Evolutionary conservation across 495 filamentous ascomycete genomes (phyloP), one percentile per base, ranked within the genome.

Genomic region (Hypoxylon cercidicola): DNA sequence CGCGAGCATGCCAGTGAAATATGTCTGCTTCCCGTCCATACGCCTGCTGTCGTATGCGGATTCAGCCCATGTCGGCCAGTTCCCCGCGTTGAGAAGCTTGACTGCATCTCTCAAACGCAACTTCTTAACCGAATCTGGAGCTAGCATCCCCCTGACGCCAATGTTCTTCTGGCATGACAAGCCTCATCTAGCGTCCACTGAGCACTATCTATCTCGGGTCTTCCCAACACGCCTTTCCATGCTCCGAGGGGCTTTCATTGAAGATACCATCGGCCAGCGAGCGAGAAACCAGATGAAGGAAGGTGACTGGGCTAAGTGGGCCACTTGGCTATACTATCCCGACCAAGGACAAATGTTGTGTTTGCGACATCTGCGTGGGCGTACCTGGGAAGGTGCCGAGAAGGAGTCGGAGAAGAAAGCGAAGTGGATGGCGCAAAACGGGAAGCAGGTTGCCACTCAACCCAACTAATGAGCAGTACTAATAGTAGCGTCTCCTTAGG

Each of bases 121-220:
- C 57, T 79, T 78, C 54, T 48, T 62, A 13, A 59, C 71, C 4
- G 44, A 55, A 19, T 60, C 68, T 11, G 62, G 53, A 4, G 28
- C 12, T 45, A 72, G 66, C 15, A 68, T 80, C 7, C 76, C 78
- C 3, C 69, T 82, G 5, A 82, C 79, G 13, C 79, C 79, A 0
- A 74, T 82, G 40, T 82, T 82, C 60, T 78, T 82, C 69, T 82
- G 79, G 79, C 78, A 80, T 61, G 79, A 82, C 62, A 82, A 82
- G 57, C 78, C 79, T 11, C 79, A 82, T 56, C 25, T 82, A 0
- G 79, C 78, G 12, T 73, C 72, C 18, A 79, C 74, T 46, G 62
- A 63, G 12, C 79, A 82, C 54, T 82, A 82, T 55, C 71, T 80
- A 1, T 56, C 66, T 12, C 76, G 71, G 1, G 67, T 82, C 34